Evolutionary conservation across 2,329 filamentous ascomycete genomes (phyloP), one percentile per base, ranked within the genome.

Genomic region (Leptodontidium sp.): DNA sequence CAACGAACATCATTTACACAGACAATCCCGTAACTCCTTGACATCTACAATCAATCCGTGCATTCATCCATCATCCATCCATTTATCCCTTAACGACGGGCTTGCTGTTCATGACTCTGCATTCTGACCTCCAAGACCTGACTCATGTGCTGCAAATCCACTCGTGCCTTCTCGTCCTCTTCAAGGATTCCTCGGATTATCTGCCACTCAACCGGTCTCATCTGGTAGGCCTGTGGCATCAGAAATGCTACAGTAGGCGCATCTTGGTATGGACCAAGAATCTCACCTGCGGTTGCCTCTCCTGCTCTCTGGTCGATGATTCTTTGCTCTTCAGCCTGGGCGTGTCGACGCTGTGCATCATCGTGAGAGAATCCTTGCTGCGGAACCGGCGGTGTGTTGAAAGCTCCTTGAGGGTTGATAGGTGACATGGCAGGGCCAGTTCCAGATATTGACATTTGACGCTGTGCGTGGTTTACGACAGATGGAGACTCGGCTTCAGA

Each of bases 131-230:
- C 87, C 14, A 90, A 77, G 24, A 89, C 80, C 57, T 80, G 79
- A 45, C 86, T 87, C 3, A 91, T 80, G 64, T 87, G 82, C 62
- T 84, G 81, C 21, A 90, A 78, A 61, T 79, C 77, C 26, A 68
- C 63, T 49, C 75, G 68, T 6, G 77, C 74, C 43, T 73, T 75
- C n/a, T 72, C 69, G 45, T 79, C 76, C 40, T 73, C 72, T 61
- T 75, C 73, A 32, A 78, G 72, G 61, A 79, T 78, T 26, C 86
- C 84, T 63, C 87, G 85, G 70, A 98, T 87, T 35, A 96, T 88
- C 66, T 87, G 84, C 86, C 96, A 91, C 77, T 97, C 92, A 17
- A 86, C 82, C n/a, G 87, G 84, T 57, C 89, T 85, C 84, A 92
- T 93, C 61, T 87, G 86, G 24, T 86, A 88, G 0, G 90, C 90